Evolutionary conservation across 192 early-diverging fungal species (phyloP), one percentile per base, ranked within the genome.

Genomic region (Powellomyces hirtus): DNA sequence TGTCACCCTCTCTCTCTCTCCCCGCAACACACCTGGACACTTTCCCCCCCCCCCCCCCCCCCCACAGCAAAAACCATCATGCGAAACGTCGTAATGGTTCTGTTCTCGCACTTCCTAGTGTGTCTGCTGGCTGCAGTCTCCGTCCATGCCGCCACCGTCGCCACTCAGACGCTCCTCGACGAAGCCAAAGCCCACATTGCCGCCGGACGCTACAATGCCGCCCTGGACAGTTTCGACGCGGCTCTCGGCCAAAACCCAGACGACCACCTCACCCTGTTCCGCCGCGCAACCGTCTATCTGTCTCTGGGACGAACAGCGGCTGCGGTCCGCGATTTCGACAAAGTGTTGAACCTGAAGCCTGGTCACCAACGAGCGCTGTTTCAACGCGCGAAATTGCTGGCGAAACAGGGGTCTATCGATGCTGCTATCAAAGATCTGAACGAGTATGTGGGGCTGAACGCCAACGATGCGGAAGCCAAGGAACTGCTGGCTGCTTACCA

Each of bases 261-360:
- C 46, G 90, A 93, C 81, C 92, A 95, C 62, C 69, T 93, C 10
- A 88, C 88, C n/a, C 92, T 90, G 78, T 96, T 89, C 72, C 88
- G 90, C 72, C 84, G 95, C 49, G 96, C 94, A 0, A 87, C 90
- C 14, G 89, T 90, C 7, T 89, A 94, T 46, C 74, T 97, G 40
- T 84, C 84, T 22, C 63, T 95, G 29, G 92, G 90, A 51, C 84
- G 86, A 38, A 84, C 83, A 55, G 62, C 75, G 6, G 82, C 86
- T 38, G 96, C 96, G 3, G 62, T 94, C 0, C 77, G 81, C 16
- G 96, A 98, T 76, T 94, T 97, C 75, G 74, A 84, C 33, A 85
- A 81, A 29, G 92, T 90, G 11, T 81, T 98, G 7, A 69, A 86
- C 34, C 70, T 96, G 10, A 92, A 90, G 71, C 90, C 90, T 0